A percentile compares a stretch with the other conserved stretches of the same genome.
Evolutionary conservation across 768 basidiomycete species (phyloP).

Genomic region (Kwoniella sp.): DNA sequence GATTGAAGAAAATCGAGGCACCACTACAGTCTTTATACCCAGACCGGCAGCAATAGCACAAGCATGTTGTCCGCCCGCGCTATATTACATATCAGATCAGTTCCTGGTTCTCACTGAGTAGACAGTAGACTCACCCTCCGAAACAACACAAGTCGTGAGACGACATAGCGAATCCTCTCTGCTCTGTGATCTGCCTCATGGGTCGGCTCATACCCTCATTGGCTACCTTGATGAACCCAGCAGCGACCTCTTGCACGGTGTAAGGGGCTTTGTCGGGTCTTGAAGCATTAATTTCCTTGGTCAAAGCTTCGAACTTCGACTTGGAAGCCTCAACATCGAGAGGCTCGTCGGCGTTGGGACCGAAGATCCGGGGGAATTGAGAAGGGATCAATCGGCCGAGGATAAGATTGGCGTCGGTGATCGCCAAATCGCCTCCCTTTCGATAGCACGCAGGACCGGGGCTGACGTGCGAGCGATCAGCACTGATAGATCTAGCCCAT

Average conservation of each 20-base stretch:
- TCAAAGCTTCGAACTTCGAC: conserved; percentile 68
- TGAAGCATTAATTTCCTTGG: conserved; percentile 71
- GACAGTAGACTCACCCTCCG: conserved; percentile 65
- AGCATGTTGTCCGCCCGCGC: conserved; percentile 55
- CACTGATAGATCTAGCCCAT: conserved; percentile 65
- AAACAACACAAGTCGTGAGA: conserved; percentile 60
- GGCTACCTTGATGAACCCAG: conserved; percentile 92
- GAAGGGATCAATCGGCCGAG: conserved; percentile 18
- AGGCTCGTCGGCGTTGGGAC: conserved; percentile 80
- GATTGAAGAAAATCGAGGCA: conserved; percentile 89
- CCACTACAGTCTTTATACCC: conserved; percentile 36
- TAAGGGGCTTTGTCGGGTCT: conserved; percentile 61
- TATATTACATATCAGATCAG: conserved; percentile 61
- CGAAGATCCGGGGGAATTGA: conserved; percentile 79
- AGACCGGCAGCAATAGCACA: conserved; percentile 46
- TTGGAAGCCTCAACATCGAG: conserved; percentile 74
- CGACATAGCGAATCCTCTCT: conserved; percentile 32
- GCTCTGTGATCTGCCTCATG: conserved; percentile 32
- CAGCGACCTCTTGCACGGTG: conserved; percentile 79
- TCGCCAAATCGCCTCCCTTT: conserved; percentile 63
- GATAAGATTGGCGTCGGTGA: conserved; percentile 50
- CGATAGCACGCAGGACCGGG: conserved; percentile 61
- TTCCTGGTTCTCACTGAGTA: neutral
- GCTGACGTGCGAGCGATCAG: conserved; percentile 34
- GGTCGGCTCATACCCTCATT: conserved; percentile 86